Conservation (phyloP, 1,284 basidiomycete species). For the Lentinus polychrous region DNA sequence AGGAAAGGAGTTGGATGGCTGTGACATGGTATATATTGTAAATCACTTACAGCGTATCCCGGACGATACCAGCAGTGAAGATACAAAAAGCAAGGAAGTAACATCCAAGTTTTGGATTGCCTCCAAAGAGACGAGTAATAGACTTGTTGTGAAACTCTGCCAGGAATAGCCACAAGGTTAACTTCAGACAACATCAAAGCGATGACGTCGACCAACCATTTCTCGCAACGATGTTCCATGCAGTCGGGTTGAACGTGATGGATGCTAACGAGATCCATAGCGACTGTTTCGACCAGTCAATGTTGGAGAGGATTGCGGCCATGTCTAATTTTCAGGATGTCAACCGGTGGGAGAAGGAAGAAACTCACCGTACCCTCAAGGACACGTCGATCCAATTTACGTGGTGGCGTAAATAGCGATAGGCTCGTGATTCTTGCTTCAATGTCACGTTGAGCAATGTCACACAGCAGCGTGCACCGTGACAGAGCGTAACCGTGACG, state of each 20-base stretch:
- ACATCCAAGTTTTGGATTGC: conserved; percentile 71
- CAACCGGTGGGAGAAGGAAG: neutral
- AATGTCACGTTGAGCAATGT: neutral
- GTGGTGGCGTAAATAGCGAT: neutral
- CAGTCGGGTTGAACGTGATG: conserved; percentile 86
- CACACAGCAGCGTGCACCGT: conserved; percentile 6
- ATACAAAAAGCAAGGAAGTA: conserved; percentile 91
- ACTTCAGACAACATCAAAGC: neutral
- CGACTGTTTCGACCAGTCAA: conserved; percentile 63
- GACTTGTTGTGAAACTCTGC: conserved; percentile 85
- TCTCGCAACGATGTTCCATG: conserved; percentile 93
- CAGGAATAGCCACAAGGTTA: neutral
- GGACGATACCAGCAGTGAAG: conserved; percentile 79
- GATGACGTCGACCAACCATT: conserved; percentile 56
- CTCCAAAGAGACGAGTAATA: conserved; percentile 75
- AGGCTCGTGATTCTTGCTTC: neutral
- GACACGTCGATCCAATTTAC: neutral
- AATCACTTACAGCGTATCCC: conserved; percentile 74
- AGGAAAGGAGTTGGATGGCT: neutral
- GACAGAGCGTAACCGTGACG: conserved; percentile 9
- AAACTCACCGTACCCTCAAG: neutral
- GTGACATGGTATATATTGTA: neutral
- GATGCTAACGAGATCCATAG: conserved; percentile 57
- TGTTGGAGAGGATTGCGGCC: conserved; percentile 13
- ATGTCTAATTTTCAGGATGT: conserved; percentile 4